Evolutionary conservation across 345 rosid genomes (phyloP).

Genomic region (Hibiscus trionum): DNA sequence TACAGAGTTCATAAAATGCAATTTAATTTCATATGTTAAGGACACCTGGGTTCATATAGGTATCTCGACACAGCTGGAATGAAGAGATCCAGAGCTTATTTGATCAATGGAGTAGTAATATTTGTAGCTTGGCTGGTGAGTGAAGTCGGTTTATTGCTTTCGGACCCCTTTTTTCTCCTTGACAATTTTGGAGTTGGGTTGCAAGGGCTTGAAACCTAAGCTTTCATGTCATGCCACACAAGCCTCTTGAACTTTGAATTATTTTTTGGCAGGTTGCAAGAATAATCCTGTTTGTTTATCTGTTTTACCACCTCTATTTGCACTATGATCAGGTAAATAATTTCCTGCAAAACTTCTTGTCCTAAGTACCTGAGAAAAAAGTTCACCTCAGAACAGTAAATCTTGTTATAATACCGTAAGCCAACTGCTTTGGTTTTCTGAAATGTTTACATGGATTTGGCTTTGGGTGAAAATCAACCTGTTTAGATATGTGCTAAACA

Average conservation of each 20-base stretch:
- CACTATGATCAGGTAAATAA: too few relatives aligned
- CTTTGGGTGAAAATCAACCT: neutral
- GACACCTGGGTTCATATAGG: conserved; percentile 21
- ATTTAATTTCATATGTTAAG: neutral
- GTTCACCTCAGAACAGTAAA: neutral
- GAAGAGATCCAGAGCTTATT: conserved; percentile 49
- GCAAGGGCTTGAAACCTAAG: too few relatives aligned
- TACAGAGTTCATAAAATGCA: neutral
- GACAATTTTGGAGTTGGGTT: too few relatives aligned
- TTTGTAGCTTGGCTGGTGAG: conserved; percentile 53
- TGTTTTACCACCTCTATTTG: conserved; percentile 28
- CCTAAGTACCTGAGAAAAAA: neutral
- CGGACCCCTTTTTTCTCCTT: neutral
- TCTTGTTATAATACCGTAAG: neutral
- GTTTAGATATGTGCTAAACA: neutral
- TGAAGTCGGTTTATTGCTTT: neutral
- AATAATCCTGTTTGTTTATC: conserved; percentile 39
- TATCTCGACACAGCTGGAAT: conserved; percentile 53
- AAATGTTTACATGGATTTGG: neutral
- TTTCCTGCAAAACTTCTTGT: too few relatives aligned
- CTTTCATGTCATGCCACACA: too few relatives aligned
- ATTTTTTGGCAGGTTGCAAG: conserved; percentile 40
- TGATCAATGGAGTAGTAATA: conserved; percentile 43
- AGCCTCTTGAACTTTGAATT: neutral
- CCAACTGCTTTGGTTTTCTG: neutral